Evolutionary conservation across 495 filamentous ascomycete genomes (phyloP).

Genomic region (Aspergillus sclerotioniger): DNA sequence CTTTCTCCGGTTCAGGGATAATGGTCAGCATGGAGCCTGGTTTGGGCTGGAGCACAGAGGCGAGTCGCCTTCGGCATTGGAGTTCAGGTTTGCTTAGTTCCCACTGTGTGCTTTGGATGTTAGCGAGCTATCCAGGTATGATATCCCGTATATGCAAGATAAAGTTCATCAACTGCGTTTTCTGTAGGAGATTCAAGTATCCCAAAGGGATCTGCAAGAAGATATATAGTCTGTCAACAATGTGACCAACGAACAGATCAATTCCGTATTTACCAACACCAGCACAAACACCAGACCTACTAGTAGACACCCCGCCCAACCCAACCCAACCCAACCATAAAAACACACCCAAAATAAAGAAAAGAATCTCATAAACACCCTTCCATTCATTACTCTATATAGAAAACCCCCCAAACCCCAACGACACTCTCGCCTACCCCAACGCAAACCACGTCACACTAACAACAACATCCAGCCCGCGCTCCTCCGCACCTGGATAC

Average conservation of each 20-base stretch:
- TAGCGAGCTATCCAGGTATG: conserved; percentile 4
- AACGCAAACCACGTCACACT: conserved; percentile 83
- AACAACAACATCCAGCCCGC: conserved; percentile 88
- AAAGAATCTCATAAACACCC: conserved; percentile 11
- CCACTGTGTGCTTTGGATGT: conserved; percentile 1
- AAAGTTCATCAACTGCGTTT: not conserved
- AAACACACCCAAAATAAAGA: conserved; percentile 12
- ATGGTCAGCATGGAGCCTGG: conserved; percentile 28
- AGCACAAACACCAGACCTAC: conserved; percentile 2
- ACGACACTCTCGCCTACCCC: conserved; percentile 25
- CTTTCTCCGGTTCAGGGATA: conserved; percentile 12
- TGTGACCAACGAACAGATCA: not conserved
- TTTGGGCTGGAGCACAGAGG: conserved; percentile 10
- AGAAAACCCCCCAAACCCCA: too few relatives aligned
- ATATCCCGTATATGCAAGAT: conserved; percentile 4
- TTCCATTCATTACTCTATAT: conserved; percentile 14
- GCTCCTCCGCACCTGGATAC: conserved; percentile 77
- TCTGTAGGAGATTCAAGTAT: not conserved
- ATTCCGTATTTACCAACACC: not conserved
- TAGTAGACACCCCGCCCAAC: not conserved
- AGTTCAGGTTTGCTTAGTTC: conserved; percentile 9
- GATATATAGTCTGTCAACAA: not conserved
- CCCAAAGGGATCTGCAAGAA: not conserved
- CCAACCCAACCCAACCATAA: not conserved
- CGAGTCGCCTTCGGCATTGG: conserved; percentile 13